phyloP scores from a whole-genome alignment of 2,329 filamentous ascomycete genomes.

The Epichloe sp. region DNA sequence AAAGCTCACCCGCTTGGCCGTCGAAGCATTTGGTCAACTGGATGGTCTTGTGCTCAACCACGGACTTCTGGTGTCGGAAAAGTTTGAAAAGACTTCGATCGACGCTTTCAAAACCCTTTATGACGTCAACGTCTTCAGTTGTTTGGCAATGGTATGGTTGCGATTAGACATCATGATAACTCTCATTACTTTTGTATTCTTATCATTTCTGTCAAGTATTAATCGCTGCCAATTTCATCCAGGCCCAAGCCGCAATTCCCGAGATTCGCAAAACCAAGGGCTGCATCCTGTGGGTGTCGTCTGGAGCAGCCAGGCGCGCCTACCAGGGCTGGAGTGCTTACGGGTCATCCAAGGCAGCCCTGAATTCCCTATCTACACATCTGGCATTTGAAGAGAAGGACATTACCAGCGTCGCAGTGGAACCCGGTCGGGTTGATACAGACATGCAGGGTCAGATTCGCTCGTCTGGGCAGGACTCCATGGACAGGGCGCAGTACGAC shows the following conservation, averaged over 20 bases:
- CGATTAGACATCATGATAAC: neutral
- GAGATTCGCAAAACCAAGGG: constrained; percentile 56
- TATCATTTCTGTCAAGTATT: neutral
- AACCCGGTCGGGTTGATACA: constrained; percentile 75
- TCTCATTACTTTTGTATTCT: neutral
- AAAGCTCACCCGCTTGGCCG: constrained; percentile 51
- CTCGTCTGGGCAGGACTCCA: constrained; percentile 37
- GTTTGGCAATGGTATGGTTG: constrained; percentile 55
- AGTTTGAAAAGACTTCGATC: constrained; percentile 51
- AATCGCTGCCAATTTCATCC: constrained; percentile 1
- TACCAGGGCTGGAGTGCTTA: constrained; percentile 71
- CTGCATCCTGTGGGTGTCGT: constrained; percentile 65
- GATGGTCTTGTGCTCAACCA: constrained; percentile 86
- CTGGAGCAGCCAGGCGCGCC: constrained; percentile 55
- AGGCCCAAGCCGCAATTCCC: constrained; percentile 60
- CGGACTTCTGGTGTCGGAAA: constrained; percentile 64
- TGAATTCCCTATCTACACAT: constrained; percentile 67
- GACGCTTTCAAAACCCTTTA: constrained; percentile 66
- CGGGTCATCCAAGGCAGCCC: constrained; percentile 67
- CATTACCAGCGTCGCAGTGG: constrained; percentile 58
- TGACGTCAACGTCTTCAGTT: constrained; percentile 79
- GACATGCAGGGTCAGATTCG: constrained; percentile 81
- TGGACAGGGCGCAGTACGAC: constrained; percentile 45
- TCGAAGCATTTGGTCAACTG: constrained; percentile 55
- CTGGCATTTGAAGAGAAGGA: constrained; percentile 64